Percentiles rank a stretch among this genome's conserved stretches.
Evolutionary conservation across 2,329 filamentous ascomycete genomes (phyloP).

Genomic region (Eutypella sp.): DNA sequence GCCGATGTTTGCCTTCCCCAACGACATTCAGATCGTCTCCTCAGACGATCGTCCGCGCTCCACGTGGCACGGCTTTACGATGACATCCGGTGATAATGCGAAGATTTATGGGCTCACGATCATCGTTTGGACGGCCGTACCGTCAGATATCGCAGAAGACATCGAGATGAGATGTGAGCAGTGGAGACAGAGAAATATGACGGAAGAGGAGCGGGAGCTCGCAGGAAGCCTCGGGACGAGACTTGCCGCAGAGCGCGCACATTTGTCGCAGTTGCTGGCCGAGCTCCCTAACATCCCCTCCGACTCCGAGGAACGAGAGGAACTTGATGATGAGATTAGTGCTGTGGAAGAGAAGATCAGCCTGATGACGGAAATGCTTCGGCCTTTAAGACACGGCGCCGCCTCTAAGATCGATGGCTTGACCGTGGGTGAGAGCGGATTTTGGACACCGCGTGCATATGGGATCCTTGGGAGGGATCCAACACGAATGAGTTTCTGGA

Average conservation of each 20-base stretch:
- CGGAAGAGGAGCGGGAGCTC: slow-evolving; percentile 82
- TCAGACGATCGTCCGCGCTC: slow-evolving; percentile 89
- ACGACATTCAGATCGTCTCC: slow-evolving; percentile 94
- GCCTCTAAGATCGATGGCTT: slow-evolving; percentile 96
- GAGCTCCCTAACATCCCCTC: slow-evolving; percentile 76
- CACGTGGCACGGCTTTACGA: slow-evolving; percentile 99
- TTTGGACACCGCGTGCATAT: slow-evolving; percentile 93
- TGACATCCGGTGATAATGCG: slow-evolving; percentile 89
- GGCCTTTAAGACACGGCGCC: slow-evolving; percentile 87
- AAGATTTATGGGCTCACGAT: slow-evolving; percentile 90
- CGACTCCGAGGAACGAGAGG: slow-evolving; percentile 75
- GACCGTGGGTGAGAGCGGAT: slow-evolving; percentile 88
- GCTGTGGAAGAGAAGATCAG: slow-evolving; percentile 94
- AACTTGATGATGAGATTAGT: slow-evolving; percentile 89
- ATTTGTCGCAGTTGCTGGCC: slow-evolving; percentile 81
- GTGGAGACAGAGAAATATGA: slow-evolving; percentile 84
- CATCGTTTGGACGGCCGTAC: slow-evolving; percentile 88
- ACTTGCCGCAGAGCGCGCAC: slow-evolving; percentile 79
- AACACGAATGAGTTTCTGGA: slow-evolving; percentile 88
- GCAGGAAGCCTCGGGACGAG: slow-evolving; percentile 87
- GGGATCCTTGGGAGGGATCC: slow-evolving; percentile 84
- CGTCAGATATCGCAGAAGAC: slow-evolving; percentile 74
- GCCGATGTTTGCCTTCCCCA: slow-evolving; percentile 98
- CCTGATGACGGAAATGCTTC: slow-evolving; percentile 91
- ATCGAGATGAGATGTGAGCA: slow-evolving; percentile 78